Evolutionary conservation across 495 filamentous ascomycete genomes (phyloP), one percentile per base, ranked within the genome.

Genomic region (Daldinia bambusicola): DNA sequence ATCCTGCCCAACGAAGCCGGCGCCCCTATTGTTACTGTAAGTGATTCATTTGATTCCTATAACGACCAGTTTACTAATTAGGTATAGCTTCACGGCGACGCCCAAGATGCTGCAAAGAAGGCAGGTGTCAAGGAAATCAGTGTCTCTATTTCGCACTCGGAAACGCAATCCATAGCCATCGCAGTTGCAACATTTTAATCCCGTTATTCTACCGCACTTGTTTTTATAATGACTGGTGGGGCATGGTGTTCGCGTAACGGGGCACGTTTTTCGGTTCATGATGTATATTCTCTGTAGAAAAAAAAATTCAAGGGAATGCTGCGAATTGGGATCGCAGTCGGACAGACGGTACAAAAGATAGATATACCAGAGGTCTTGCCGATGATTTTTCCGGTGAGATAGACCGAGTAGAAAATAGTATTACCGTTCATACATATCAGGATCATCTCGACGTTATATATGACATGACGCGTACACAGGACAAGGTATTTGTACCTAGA

Each of bases 111-210:
- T 43, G 96, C 95, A 8, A 89, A 90, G 74, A 85, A 91, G 72
- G 93, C 90, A 48, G 94, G 94, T 51, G 88, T 97, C 14, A 97
- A 96, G 83, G 85, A 86, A 31, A 89, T 98, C 65, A 92, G 84
- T 66, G 93, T 99, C 58, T 97, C 93, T 76, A 97, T 99, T 74
- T 96, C 93, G 67, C 96, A 99, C 77, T 95, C 89, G 45, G 94
- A 97, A 71, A 87, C 84, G 36, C 95, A 98, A 79, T 93, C 95
- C 56, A 92, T 97, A 68, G 95, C 95, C 36, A 90, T 99, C 76
- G 95, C 96, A 2, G 89, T 95, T 52, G 89, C 92, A n/a, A 87
- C 86, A 36, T 91, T 93, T 66, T 92, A 86, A 80, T 56, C 32
- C 13, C 12, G 7, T 18, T 40, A 0, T 16, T 37, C 13, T 45